phyloP scores from a whole-genome alignment of 2,329 filamentous ascomycete genomes.

The Calonectria hongkongensis region DNA sequence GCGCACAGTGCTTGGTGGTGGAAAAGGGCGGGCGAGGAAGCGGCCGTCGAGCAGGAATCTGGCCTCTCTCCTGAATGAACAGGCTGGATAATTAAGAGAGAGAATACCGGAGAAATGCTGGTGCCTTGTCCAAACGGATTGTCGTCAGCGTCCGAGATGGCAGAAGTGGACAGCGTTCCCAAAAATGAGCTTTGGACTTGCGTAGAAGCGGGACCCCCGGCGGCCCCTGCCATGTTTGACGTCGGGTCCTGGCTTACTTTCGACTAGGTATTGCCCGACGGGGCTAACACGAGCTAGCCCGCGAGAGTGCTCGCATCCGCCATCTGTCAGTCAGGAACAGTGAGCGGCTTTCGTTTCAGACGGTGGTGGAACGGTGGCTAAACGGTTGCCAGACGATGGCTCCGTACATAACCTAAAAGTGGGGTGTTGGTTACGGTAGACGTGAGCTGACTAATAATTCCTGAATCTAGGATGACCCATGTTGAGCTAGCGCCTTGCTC shows the following conservation, averaged over 20 bases:
- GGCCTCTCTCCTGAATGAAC: constrained; percentile 24
- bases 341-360: constrained; percentile 19
- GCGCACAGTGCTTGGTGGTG: constrained; percentile 26
- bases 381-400: background rate
- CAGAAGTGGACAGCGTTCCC: constrained; percentile 47
- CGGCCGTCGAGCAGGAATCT: constrained; percentile 3
- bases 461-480: background rate
- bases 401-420: background rate
- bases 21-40: background rate
- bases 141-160: constrained; percentile 35
- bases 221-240: constrained; percentile 27
- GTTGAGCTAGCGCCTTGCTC: constrained; percentile 15
- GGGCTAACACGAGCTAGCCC: constrained; percentile 20
- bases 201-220: constrained; percentile 34
- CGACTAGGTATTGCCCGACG: constrained; percentile 18
- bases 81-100: constrained; percentile 32
- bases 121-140: constrained; percentile 37
- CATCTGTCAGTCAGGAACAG: constrained; percentile 25
- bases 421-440: background rate
- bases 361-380: background rate
- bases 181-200: constrained; percentile 39
- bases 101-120: constrained; percentile 35
- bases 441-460: background rate
- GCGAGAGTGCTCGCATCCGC: constrained; percentile 27
- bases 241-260: constrained; percentile 36